Base-by-base conservation (phyloP, 768 basidiomycete genomes). In the Pisolithus sp. region DNA sequence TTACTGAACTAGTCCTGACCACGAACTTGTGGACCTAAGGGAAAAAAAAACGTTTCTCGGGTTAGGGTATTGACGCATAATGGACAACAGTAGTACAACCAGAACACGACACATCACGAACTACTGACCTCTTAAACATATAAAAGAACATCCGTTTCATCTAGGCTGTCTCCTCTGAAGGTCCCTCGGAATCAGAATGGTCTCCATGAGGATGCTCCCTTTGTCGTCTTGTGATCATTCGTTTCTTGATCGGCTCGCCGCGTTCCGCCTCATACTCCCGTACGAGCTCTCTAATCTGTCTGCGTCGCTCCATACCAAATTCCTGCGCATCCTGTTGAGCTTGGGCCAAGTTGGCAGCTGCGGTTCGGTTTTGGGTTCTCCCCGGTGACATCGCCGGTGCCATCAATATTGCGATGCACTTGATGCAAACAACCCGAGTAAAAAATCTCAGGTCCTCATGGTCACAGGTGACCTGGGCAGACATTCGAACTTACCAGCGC, bases 301-400 rank as follows among this genome's bases (percentile, higher is more conserved):
- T 67, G 45, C 82, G 72, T 47, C 83, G 68, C 54, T 79, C 76
- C 38, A 70, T 72, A 0, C 85, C 84, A 38, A 76, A 63, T 55
- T 80, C 73, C 40, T 71, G 67, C 7, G 83, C 82, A 34, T 85
- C 85, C 13, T 64, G 62, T 17, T 81, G 74, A 4, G 83, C 86
- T 52, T 78, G 73, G 0, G 80, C 74, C 18, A 87, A 75, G 55
- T 84, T 85, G 8, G 68, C 66, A 1, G 74, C 77, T 0, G 86
- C 86, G 3, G 69, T 67, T 12, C 64, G 65, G 57, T 86, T 67
- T 54, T 70, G 70, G 36, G 78, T 76, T 13, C 71, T 60, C 4
- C 69, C 56, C 45, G 57, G 48, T 61, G 60, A 18, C 5, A 24
- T 36, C 1, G 34, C 5, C 1, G 46, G 46, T 34, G 20, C 46